Evolutionary conservation across 2,329 filamentous ascomycete species (phyloP).

Genomic region (Pezicula neosporulosa): DNA sequence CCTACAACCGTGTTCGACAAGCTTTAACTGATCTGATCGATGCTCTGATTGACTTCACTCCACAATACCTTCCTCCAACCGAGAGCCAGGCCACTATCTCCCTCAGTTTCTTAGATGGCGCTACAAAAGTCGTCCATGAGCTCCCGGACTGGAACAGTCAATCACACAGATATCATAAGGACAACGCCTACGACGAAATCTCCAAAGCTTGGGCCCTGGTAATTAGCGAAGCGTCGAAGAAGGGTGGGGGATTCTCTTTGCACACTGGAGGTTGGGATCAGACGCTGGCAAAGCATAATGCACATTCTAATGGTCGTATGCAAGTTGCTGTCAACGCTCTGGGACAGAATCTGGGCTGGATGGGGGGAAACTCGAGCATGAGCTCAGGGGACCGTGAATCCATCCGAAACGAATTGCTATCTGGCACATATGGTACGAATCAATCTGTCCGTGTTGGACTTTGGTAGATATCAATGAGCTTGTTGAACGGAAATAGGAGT

Average conservation of each 20-base stretch:
- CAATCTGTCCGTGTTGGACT: constrained; percentile 57
- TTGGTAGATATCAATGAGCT: constrained; percentile 38
- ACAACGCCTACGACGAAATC: constrained; percentile 95
- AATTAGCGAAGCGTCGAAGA: constrained; percentile 85
- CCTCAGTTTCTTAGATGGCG: constrained; percentile 82
- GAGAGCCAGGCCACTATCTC: constrained; percentile 82
- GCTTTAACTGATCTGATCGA: constrained; percentile 78
- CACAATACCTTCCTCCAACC: constrained; percentile 89
- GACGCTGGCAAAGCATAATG: constrained; percentile 81
- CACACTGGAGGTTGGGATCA: constrained; percentile 93
- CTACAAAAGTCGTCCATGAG: constrained; percentile 84
- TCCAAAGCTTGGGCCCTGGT: constrained; percentile 90
- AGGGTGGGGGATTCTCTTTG: constrained; percentile 83
- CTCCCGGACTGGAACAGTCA: constrained; percentile 89
- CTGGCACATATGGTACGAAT: constrained; percentile 51
- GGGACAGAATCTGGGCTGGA: constrained; percentile 73
- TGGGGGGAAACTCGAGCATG: constrained; percentile 41
- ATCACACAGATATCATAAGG: constrained; percentile 87
- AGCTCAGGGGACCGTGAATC: constrained; percentile 45
- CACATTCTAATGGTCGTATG: constrained; percentile 79
- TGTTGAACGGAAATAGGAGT: background rate
- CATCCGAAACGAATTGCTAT: constrained; percentile 60
- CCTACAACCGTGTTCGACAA: constrained; percentile 88
- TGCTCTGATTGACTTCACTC: constrained; percentile 89
- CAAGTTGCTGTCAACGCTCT: constrained; percentile 77